Evolutionary conservation across 257 asterid species (phyloP).

Genomic region (Henckelia pumila): DNA sequence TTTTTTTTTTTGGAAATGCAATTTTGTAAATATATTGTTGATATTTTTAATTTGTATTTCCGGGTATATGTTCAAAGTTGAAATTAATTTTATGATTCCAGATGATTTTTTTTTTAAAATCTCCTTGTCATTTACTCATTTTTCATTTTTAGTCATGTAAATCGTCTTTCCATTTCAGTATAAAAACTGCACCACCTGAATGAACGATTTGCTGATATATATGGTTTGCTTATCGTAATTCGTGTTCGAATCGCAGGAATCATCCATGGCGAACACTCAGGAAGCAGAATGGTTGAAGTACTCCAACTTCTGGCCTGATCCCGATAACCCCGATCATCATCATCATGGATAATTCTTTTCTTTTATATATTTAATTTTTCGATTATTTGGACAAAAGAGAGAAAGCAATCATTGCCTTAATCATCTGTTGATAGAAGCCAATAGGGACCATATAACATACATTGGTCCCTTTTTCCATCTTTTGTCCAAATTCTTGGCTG

Average conservation of each 20-base stretch:
- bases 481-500: slow-evolving; percentile 26
- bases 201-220: too few relatives aligned
- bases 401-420: slow-evolving; percentile 20
- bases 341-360: slow-evolving; percentile 18
- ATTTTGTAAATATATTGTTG: too few relatives aligned
- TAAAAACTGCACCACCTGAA: too few relatives aligned
- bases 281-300: slow-evolving; percentile 97
- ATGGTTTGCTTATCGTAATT: too few relatives aligned
- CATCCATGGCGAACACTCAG: slow-evolving; percentile 64
- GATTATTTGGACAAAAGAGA: not conserved
- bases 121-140: too few relatives aligned
- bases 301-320: slow-evolving; percentile 91
- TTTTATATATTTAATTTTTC: not conserved
- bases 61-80: too few relatives aligned
- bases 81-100: too few relatives aligned
- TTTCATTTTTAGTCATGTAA: too few relatives aligned
- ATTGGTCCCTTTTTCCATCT: slow-evolving; percentile 5
- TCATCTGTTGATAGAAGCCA: slow-evolving; percentile 31
- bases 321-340: slow-evolving; percentile 94
- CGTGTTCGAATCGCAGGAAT: slow-evolving; percentile 51
- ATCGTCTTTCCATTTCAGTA: too few relatives aligned
- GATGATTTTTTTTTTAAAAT: too few relatives aligned
- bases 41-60: too few relatives aligned
- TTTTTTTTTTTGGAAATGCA: too few relatives aligned
- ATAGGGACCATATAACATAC: slow-evolving; percentile 30